Base-by-base conservation (phyloP, 495 filamentous ascomycete species). In the Neurospora sp. region DNA sequence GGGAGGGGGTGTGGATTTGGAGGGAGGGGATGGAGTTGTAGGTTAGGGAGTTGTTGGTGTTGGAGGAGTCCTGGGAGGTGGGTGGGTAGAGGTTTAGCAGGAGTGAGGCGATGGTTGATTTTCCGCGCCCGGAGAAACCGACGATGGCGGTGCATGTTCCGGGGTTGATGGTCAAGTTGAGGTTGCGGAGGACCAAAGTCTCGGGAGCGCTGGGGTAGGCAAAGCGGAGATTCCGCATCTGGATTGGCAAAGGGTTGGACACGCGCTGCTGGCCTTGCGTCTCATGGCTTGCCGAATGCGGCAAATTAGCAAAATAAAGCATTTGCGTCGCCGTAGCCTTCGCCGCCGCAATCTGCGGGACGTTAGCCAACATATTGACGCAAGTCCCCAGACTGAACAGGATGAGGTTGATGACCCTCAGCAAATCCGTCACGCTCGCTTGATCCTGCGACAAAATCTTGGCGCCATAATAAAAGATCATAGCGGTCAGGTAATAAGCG, bases 381-480 rank as follows among this genome's bases (percentile, higher is more conserved):
- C 90, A 89, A 21, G 91, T 93, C n/a, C 89, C 86, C 24, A 95
- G 84, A 72, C 92, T 90, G 79, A 98, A 92, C 19, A 97, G 86
- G 13, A 99, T 86, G 72, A 97, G 86, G n/a, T 92, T 92, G 71
- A 96, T 89, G 3, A 94, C 90, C 71, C 89, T 86, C 71, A 98
- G 78, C 45, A 96, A 88, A 21, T 88, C 84, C 2, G 87, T 81
- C 1, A 91, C 80, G 3, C 74, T 80, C 79, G 37, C 82, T 78
- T 74, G 82, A 2, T 83, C 78, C 10, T 78, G 79, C 6, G 84
- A 82, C 42, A 90, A 86, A 10, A 97, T 82, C 5, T 88, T 80
- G 0, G 92, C 87, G 5, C 92, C 93, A 79, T 93, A 96, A 81
- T 91, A 97, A 79, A 96, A 96, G 21, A 97, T 88, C 28, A 97